phyloP scores from a whole-genome alignment of 176 grass and related monocot species.

The Neostapfia colusana region DNA sequence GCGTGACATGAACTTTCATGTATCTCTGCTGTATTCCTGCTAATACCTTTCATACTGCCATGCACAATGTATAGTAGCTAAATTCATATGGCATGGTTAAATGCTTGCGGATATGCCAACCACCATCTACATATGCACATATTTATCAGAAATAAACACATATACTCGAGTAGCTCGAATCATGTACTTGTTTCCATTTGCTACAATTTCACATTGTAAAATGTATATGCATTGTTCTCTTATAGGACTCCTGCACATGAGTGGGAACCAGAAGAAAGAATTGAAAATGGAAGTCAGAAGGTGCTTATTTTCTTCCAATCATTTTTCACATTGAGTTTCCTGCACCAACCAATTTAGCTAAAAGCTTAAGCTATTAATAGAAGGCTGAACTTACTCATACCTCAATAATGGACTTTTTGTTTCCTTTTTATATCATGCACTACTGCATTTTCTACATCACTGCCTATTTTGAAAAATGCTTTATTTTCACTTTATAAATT shows the following conservation, averaged over 20 bases:
- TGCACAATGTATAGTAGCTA: background rate
- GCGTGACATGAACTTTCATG: background rate
- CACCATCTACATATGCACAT: background rate
- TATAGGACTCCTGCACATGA: constrained; percentile 39
- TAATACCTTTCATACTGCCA: background rate
- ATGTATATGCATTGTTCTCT: constrained; percentile 24
- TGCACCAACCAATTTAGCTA: background rate
- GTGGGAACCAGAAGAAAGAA: constrained; percentile 40
- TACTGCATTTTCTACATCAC: background rate
- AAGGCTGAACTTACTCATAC: background rate
- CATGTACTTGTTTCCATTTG: constrained; percentile 2
- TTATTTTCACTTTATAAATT: background rate
- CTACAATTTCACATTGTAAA: constrained; percentile 8
- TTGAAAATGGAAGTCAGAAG: constrained; percentile 51
- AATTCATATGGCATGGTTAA: constrained; percentile 17
- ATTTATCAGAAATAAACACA: background rate
- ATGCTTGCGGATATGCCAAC: constrained; percentile 9
- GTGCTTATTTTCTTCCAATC: constrained; percentile 32
- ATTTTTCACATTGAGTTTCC: background rate
- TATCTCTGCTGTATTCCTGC: background rate
- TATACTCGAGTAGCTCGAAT: background rate
- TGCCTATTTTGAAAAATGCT: background rate
- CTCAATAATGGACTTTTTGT: background rate
- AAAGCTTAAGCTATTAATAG: constrained; percentile 1
- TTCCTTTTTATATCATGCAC: background rate